These are phyloP conservation scores for Globisporangium uncinulatum DNA, from an alignment of 352 stramenopile species.

Conservation along the genomic window DNA sequence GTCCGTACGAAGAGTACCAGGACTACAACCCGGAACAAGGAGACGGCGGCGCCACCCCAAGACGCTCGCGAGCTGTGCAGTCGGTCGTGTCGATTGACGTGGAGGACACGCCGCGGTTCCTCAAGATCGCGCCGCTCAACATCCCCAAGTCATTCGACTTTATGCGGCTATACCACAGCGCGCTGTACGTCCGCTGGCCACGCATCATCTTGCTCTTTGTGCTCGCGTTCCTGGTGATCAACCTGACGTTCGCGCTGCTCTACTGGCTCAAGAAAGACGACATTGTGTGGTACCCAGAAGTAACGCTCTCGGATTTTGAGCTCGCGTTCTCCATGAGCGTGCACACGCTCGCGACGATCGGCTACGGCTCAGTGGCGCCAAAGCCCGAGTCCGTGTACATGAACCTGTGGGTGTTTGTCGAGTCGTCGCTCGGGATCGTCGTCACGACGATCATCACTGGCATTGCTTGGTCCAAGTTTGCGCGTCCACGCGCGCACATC, in stretches of 20 bases:
- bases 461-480: constrained; percentile 86
- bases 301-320: constrained; percentile 51
- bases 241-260: constrained; percentile 51
- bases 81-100: constrained; percentile 68
- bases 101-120: constrained; percentile 73
- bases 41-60: neutral
- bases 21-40: neutral
- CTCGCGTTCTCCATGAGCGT: constrained; percentile 78
- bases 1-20: constrained; percentile 16
- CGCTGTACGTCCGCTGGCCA: constrained; percentile 65
- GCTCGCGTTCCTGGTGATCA: constrained; percentile 58
- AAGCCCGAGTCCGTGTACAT: constrained; percentile 48
- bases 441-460: constrained; percentile 79
- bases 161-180: constrained; percentile 73
- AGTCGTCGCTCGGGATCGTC: constrained; percentile 73
- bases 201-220: constrained; percentile 72
- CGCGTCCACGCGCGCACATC: constrained; percentile 69
- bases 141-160: constrained; percentile 82
- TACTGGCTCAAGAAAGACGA: constrained; percentile 43
- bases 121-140: constrained; percentile 62
- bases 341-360: constrained; percentile 77
- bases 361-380: constrained; percentile 69
- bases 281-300: constrained; percentile 40
- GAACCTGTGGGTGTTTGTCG: constrained; percentile 74
- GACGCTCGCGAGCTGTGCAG: neutral